Evolutionary conservation across 2,329 filamentous ascomycete species (phyloP), one percentile per base, ranked within the genome.

Genomic region (Xylaria sp.): DNA sequence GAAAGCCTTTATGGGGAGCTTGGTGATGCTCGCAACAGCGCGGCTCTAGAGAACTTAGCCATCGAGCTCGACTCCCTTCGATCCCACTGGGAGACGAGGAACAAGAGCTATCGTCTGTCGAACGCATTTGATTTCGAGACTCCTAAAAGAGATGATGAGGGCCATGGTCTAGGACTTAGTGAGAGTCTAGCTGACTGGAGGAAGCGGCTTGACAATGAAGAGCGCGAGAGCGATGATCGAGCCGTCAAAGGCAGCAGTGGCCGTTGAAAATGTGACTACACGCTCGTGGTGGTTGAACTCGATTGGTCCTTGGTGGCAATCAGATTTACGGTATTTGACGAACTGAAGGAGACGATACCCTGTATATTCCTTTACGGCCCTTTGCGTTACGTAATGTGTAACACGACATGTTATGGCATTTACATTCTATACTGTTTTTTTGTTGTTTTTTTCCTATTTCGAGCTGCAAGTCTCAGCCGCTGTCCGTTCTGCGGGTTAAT

Each of bases 21-120:
- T 3, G 82, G 84, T 68, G 80, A 85, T 57, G 80, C 77, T 53
- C 80, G 85, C 67, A 85, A 87, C 74, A 86, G 84, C 71, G 81
- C 79, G 68, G 94, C 93, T 3, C 84, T 99, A 19, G 95, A 99
- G 76, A 95, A 90, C 66, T 85, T 99, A 23, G 94, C 95, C 10
- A 92, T 87, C 65, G 95, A 99, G 79, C 87, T 99, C 7, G 95
- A 99, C 75, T 90, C 91, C 11, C 83, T 99, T 48, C 87, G 94
- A 54, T 91, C 83, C 54, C 93, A 97, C 71, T 99, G 95, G 95
- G 93, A 98, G 78, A 92, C 90, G 38, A 97, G 93, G 11, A 97
- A 94, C 79, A 95, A 96, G 77, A 96, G 92, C 71, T 97, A 98
- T 76, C 90, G 95, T 23, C 80, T 97, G 44, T 96, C 92, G 76